Evolutionary conservation across 768 basidiomycete species (phyloP).

Genomic region (Podaxis mareebaensis): DNA sequence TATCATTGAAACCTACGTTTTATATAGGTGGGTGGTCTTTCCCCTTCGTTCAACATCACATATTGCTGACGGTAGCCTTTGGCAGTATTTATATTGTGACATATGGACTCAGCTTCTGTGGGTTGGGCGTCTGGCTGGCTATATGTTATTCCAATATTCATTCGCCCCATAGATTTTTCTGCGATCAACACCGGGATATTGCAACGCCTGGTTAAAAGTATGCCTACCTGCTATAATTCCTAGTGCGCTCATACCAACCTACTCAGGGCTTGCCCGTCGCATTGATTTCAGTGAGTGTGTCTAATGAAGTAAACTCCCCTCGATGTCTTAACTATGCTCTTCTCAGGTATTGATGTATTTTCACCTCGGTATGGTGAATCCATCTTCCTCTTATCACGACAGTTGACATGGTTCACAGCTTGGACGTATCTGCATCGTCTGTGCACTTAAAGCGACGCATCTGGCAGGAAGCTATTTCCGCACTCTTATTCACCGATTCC

Average conservation of each 20-base stretch:
- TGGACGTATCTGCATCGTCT: slow-evolving; percentile 58
- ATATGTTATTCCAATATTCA: slow-evolving; percentile 12
- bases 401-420: slow-evolving; percentile 31
- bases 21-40: slow-evolving; percentile 57
- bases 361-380: slow-evolving; percentile 56
- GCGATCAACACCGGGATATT: slow-evolving; percentile 52
- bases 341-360: slow-evolving; percentile 74
- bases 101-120: slow-evolving; percentile 70
- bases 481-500: slow-evolving; percentile 61
- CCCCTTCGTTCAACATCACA: background rate
- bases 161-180: slow-evolving; percentile 54
- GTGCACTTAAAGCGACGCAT: slow-evolving; percentile 68
- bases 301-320: background rate
- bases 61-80: slow-evolving; percentile 7
- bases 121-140: slow-evolving; percentile 21
- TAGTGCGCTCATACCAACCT: slow-evolving; percentile 1
- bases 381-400: background rate
- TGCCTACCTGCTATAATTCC: slow-evolving; percentile 20
- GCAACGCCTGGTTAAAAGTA: slow-evolving; percentile 64
- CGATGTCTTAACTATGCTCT: background rate
- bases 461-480: slow-evolving; percentile 77
- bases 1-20: slow-evolving; percentile 60
- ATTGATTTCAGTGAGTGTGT: slow-evolving; percentile 70
- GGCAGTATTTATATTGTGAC: slow-evolving; percentile 51
- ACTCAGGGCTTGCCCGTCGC: slow-evolving; percentile 56